phyloP scores from a whole-genome alignment of 345 rosid genomes.

The Pelargonium nanum region DNA sequence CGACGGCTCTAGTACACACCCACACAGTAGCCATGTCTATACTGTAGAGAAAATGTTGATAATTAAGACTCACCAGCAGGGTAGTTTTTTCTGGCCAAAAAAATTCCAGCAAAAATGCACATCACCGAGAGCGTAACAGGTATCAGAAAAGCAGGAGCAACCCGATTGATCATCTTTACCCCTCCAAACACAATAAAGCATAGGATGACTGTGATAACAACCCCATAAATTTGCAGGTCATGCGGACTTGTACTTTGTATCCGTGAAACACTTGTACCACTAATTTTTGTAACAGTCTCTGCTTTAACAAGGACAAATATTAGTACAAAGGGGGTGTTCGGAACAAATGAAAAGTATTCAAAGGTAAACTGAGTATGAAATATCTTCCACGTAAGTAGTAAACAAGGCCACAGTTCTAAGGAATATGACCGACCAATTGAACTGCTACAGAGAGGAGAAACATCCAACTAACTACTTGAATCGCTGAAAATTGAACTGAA shows the following conservation, averaged over 20 bases:
- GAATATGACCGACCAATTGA: background rate
- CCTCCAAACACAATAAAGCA: conserved; percentile 99
- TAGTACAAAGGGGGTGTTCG: background rate
- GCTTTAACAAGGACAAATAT: conserved; percentile 17
- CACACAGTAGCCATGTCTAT: background rate
- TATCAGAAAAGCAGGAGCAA: conserved; percentile 94
- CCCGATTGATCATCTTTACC: conserved; percentile 96
- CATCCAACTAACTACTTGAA: background rate
- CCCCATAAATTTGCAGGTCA: conserved; percentile 92
- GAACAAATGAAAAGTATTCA: background rate
- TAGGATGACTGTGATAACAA: conserved; percentile 73
- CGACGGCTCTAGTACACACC: too few species aligned
- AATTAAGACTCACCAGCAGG: conserved; percentile 51
- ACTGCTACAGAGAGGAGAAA: background rate
- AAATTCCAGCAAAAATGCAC: conserved; percentile 84
- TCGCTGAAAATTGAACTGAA: background rate
- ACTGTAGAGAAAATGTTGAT: background rate
- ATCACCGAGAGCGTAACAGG: conserved; percentile 80
- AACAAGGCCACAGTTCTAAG: background rate
- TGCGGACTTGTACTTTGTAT: conserved; percentile 75
- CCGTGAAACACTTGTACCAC: conserved; percentile 48
- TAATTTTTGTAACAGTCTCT: conserved; percentile 70
- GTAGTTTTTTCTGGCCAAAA: conserved; percentile 51
- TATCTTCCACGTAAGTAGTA: too few species aligned
- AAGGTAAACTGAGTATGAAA: conserved; percentile 4